Evolutionary conservation across 169 alveolate genomes (phyloP).

Genomic region (Plasmodium billcollinsi): DNA sequence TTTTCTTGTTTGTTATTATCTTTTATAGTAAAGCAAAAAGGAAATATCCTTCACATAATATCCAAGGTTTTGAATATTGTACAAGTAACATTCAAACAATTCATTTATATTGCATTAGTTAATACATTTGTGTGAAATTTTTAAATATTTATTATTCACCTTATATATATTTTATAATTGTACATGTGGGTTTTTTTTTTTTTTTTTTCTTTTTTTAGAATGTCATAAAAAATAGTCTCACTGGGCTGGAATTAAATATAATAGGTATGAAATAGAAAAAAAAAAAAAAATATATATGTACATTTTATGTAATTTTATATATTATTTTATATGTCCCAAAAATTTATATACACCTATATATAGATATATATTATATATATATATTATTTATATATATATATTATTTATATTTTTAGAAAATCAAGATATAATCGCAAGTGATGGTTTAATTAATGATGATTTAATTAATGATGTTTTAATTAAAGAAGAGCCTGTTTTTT

Average conservation of each 20-base stretch:
- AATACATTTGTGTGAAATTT: too few species aligned
- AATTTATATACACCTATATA: not conserved
- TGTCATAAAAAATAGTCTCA: constrained; percentile 40
- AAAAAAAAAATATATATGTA: not conserved
- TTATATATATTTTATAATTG: not conserved
- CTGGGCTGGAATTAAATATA: constrained; percentile 38
- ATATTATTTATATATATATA: not conserved
- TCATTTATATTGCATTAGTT: too few species aligned
- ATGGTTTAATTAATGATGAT: constrained; percentile 18
- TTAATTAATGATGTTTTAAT: constrained; percentile 19
- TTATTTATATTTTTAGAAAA: constrained; percentile 30
- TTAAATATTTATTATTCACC: not conserved
- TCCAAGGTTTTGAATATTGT: constrained; percentile 60
- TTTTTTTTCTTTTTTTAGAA: constrained; percentile 41
- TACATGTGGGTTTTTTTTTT: not conserved
- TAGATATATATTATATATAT: too few species aligned
- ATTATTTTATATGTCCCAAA: not conserved
- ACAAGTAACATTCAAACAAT: constrained; percentile 20
- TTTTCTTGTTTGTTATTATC: constrained; percentile 60
- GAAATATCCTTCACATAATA: constrained; percentile 40
- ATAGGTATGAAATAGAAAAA: constrained; percentile 31
- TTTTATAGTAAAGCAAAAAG: constrained; percentile 27
- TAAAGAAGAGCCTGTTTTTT: constrained; percentile 45
- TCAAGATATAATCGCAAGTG: constrained; percentile 76
- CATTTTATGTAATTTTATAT: too few species aligned